phyloP scores from a whole-genome alignment of 2,329 filamentous ascomycete genomes.

The Curvularia sp. region DNA sequence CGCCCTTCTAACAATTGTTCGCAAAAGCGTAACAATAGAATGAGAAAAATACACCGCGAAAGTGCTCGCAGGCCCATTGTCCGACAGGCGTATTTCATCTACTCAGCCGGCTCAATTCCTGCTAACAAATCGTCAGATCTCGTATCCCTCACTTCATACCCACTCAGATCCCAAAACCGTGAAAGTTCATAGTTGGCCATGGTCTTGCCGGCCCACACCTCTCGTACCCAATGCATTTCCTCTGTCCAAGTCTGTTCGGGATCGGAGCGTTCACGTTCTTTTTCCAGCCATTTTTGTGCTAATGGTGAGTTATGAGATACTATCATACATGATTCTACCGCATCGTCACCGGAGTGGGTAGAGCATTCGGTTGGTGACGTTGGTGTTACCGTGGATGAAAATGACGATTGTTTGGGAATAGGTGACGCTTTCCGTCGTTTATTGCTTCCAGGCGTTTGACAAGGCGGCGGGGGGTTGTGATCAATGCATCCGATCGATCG shows the following conservation, averaged over 20 bases:
- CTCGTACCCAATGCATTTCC: neutral
- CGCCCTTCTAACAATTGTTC: neutral
- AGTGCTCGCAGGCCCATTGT: neutral
- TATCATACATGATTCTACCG: neutral
- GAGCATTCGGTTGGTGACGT: neutral
- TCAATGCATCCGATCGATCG: neutral
- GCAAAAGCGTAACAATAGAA: neutral
- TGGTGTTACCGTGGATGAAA: neutral
- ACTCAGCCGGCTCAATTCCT: neutral
- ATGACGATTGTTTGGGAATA: neutral
- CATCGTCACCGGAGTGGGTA: neutral
- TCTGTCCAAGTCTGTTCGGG: constrained; percentile 2
- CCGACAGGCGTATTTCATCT: neutral
- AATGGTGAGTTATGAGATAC: neutral
- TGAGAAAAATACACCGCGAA: neutral
- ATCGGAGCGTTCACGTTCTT: constrained; percentile 4
- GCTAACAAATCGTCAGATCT: neutral
- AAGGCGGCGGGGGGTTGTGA: neutral
- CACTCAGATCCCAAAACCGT: neutral
- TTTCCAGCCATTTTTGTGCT: constrained; percentile 4
- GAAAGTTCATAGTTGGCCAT: neutral
- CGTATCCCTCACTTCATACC: constrained; percentile 1
- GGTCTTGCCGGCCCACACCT: constrained; percentile 2
- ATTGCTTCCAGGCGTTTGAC: neutral
- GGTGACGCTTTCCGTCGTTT: constrained; percentile 2